Evolutionary conservation across 805 yeast species (phyloP).

Genomic region (Starmera quercuum): DNA sequence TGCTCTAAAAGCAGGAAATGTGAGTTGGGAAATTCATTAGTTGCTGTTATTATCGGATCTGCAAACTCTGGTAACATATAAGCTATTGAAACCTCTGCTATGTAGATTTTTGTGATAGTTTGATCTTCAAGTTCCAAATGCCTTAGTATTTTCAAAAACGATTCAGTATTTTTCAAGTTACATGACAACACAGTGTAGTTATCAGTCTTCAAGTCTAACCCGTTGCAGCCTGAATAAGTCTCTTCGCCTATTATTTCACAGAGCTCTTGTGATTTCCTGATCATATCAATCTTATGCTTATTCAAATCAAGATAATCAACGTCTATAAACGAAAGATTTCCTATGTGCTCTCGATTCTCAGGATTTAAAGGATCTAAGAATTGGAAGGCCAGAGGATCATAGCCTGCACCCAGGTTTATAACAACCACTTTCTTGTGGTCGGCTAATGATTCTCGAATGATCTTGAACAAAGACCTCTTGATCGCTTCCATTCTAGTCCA

Average conservation of each 20-base stretch:
- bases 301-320: constrained; percentile 72
- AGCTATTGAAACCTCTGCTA: constrained; percentile 80
- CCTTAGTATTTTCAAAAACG: constrained; percentile 24
- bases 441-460: constrained; percentile 26
- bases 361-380: constrained; percentile 26
- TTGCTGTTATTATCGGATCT: constrained; percentile 47
- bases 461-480: constrained; percentile 39
- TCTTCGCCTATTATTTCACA: constrained; percentile 33
- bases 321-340: constrained; percentile 49
- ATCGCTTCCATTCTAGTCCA: constrained; percentile 76
- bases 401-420: constrained; percentile 77
- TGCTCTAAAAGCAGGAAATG: constrained; percentile 69
- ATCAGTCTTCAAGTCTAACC: constrained; percentile 27
- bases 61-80: constrained; percentile 68
- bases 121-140: constrained; percentile 14
- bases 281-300: constrained; percentile 44
- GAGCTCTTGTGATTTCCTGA: constrained; percentile 40
- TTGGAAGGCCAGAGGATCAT: constrained; percentile 54
- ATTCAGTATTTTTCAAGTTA: constrained; percentile 42
- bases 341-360: constrained; percentile 20
- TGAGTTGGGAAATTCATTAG: constrained; percentile 35
- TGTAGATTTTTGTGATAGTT: constrained; percentile 43
- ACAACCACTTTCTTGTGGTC: constrained; percentile 29
- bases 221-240: constrained; percentile 7
- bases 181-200: constrained; percentile 59